Conservation (phyloP, 108 stramenopile species). For the Chaetoceros muelleri region DNA sequence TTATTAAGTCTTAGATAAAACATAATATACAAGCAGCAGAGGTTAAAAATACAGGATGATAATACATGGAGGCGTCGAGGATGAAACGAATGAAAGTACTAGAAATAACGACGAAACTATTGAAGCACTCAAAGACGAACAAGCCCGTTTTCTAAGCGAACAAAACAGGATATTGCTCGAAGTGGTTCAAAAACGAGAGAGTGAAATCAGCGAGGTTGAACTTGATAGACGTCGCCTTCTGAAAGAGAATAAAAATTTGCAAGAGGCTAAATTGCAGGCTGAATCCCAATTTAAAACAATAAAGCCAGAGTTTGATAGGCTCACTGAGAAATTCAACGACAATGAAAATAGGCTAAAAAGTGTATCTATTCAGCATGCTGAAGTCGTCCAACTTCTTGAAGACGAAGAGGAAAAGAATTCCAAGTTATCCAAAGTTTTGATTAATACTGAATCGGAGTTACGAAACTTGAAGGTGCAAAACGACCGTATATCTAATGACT, state of each 20-base stretch:
- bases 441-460: constrained; percentile 22
- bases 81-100: no score
- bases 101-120: no score
- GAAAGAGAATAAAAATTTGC: constrained; percentile 48
- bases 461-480: constrained; percentile 39
- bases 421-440: constrained; percentile 29
- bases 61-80: no score
- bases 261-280: constrained; percentile 52
- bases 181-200: constrained; percentile 50
- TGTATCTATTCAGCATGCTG: constrained; percentile 73
- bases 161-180: constrained; percentile 57
- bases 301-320: constrained; percentile 30
- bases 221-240: constrained; percentile 35
- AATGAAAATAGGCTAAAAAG: constrained; percentile 57
- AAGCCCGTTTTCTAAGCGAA: constrained; percentile 55
- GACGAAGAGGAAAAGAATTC: constrained; percentile 60
- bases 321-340: constrained; percentile 14
- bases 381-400: constrained; percentile 76
- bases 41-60: no score
- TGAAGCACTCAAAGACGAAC: constrained; percentile 59
- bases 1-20: no score
- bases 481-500: constrained; percentile 45
- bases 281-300: constrained; percentile 41
- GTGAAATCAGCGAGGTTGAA: constrained; percentile 44
- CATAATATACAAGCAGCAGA: no score